Conservation (phyloP, 306 rosid species). For the Dicorynia guianensis region DNA sequence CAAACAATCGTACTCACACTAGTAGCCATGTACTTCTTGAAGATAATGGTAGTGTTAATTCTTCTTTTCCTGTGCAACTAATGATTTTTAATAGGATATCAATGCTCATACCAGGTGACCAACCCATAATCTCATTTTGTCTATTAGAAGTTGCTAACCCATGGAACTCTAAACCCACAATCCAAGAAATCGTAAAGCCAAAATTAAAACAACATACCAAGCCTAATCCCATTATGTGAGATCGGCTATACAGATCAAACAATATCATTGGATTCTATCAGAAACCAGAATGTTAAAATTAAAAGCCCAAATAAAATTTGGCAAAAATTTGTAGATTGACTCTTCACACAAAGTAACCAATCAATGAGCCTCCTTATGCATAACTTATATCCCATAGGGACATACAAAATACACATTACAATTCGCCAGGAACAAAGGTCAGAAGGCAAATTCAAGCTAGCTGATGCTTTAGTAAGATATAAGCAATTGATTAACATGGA, state of each 20-base stretch:
- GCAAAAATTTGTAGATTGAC: too few species aligned
- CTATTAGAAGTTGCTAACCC: background rate
- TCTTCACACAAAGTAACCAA: background rate
- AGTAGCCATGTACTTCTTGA: too few species aligned
- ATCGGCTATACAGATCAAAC: too few species aligned
- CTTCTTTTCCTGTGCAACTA: background rate
- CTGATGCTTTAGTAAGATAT: background rate
- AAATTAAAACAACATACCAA: too few species aligned
- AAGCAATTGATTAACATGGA: background rate
- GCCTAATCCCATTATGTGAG: too few species aligned
- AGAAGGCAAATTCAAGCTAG: background rate
- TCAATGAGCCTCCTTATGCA: background rate
- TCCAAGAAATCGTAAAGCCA: background rate
- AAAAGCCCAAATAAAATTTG: too few species aligned
- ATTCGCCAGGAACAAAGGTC: background rate
- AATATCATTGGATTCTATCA: background rate
- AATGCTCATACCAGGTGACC: conserved; percentile 14
- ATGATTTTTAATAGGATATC: background rate
- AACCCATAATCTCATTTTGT: conserved; percentile 29
- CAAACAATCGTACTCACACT: too few species aligned
- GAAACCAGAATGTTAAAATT: too few species aligned
- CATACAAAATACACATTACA: background rate
- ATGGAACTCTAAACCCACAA: conserved; percentile 23
- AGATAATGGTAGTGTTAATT: too few species aligned
- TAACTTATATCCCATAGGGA: background rate